Conservation (phyloP, 306 rosid species). For the Boehmeria nivea region DNA sequence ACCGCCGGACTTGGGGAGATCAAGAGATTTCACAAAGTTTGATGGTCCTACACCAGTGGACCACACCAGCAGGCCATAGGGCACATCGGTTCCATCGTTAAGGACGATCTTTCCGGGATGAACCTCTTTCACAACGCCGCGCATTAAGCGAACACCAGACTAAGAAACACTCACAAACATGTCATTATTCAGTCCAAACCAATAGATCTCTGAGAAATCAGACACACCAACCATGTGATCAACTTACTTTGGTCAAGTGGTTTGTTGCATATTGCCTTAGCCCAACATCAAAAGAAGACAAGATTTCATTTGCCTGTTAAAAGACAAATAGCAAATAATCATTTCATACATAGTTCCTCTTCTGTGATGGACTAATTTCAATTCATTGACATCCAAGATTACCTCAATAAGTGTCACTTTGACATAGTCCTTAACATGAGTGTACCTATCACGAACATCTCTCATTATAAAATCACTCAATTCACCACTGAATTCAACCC, state of each 20-base stretch:
- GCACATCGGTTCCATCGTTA: conserved; percentile 77
- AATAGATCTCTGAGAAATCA: neutral
- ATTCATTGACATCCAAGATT: too few species aligned
- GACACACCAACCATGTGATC: neutral
- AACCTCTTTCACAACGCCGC: conserved; percentile 86
- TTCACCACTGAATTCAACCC: conserved; percentile 96
- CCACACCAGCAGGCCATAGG: conserved; percentile 94
- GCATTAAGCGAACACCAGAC: conserved; percentile 65
- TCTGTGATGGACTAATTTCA: too few species aligned
- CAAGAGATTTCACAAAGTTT: conserved; percentile 58
- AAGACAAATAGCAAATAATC: conserved; percentile 4
- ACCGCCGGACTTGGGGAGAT: conserved; percentile 74
- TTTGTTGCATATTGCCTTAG: conserved; percentile 74
- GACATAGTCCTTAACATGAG: conserved; percentile 70
- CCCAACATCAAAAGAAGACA: conserved; percentile 83
- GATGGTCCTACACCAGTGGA: conserved; percentile 97
- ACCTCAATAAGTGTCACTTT: conserved; percentile 91
- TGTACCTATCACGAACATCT: conserved; percentile 67
- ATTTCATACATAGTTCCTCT: too few species aligned
- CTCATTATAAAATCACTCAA: conserved; percentile 84
- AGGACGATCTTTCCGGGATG: conserved; percentile 60
- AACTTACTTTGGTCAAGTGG: conserved; percentile 73
- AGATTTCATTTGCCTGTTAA: conserved; percentile 88
- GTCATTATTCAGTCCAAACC: conserved; percentile 11
- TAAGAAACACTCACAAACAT: conserved; percentile 19